These are phyloP conservation scores for Royoungia palumana DNA, from an alignment of 768 basidiomycete genomes.

Conservation along the genomic window DNA sequence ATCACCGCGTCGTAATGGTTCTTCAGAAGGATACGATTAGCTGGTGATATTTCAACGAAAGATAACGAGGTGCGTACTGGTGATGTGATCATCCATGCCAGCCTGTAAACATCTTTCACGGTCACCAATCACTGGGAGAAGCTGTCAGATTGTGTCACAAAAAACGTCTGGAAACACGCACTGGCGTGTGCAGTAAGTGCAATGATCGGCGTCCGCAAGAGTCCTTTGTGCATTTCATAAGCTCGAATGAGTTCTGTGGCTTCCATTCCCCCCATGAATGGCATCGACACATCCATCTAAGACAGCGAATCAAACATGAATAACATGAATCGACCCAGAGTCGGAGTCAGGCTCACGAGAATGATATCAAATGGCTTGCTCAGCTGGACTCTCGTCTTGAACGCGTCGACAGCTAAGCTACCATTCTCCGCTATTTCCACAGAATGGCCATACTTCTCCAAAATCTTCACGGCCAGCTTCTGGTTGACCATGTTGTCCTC, in stretches of 20 bases:
- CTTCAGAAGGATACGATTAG: slow-evolving; percentile 33
- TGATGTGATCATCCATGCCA: slow-evolving; percentile 83
- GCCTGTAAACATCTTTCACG: slow-evolving; percentile 72
- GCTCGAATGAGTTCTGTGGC: slow-evolving; percentile 89
- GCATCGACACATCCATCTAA: slow-evolving; percentile 98
- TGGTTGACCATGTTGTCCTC: slow-evolving; percentile 97
- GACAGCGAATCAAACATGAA: slow-evolving; percentile 2
- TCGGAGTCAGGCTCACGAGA: slow-evolving; percentile 54
- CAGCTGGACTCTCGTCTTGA: slow-evolving; percentile 71
- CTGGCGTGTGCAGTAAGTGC: slow-evolving; percentile 97
- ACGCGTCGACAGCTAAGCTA: slow-evolving; percentile 86
- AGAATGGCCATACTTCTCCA: slow-evolving; percentile 93
- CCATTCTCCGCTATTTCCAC: slow-evolving; percentile 99
- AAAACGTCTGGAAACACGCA: slow-evolving; percentile 41
- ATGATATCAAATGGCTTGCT: slow-evolving; percentile 86
- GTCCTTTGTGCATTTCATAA: slow-evolving; percentile 70
- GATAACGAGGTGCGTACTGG: slow-evolving; percentile 48
- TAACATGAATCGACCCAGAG: background rate
- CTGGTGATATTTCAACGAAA: background rate
- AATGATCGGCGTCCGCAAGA: slow-evolving; percentile 84
- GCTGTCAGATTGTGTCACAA: slow-evolving; percentile 6
- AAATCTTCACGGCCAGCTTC: slow-evolving; percentile 92
- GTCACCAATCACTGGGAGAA: slow-evolving; percentile 76
- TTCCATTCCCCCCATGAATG: slow-evolving; percentile 98
- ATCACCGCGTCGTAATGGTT: slow-evolving; percentile 76